A percentile compares a stretch with the other conserved stretches of the same genome.
Conservation (phyloP, 768 basidiomycete genomes). For the Russula emetica region DNA sequence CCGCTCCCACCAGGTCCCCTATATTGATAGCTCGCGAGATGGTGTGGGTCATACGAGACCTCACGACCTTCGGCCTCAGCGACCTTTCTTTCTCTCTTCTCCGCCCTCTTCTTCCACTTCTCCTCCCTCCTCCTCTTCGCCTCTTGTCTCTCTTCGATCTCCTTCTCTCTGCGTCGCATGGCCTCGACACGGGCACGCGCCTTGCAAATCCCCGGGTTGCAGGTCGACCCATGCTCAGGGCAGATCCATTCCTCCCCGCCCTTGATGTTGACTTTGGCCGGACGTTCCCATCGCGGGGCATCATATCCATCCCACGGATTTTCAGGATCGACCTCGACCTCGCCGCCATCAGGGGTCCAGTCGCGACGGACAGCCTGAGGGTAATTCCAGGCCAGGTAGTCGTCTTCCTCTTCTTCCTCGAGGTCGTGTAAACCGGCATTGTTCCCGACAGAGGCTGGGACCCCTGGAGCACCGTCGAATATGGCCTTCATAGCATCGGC, state of each 20-base stretch:
- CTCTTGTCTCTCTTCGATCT: not conserved
- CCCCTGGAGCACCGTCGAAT: not conserved
- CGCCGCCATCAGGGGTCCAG: too few species aligned
- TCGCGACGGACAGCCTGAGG: not conserved
- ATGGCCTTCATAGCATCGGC: not conserved
- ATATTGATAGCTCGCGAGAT: not conserved
- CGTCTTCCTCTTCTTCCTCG: not conserved
- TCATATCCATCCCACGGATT: conserved; percentile 10
- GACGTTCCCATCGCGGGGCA: conserved; percentile 1
- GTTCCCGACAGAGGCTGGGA: not conserved
- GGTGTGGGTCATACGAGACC: not conserved
- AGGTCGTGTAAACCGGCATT: not conserved
- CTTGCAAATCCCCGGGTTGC: conserved; percentile 18
- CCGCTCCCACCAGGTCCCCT: not conserved
- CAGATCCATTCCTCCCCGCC: conserved; percentile 11
- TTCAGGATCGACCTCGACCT: not conserved
- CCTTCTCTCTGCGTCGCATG: not conserved
- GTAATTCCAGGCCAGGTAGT: not conserved
- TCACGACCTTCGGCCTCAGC: not conserved
- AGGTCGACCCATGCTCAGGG: conserved; percentile 16
- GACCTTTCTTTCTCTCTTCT: not conserved
- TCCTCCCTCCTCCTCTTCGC: not conserved
- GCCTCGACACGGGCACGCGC: not conserved
- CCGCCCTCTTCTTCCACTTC: not conserved
- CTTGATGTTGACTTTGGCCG: not conserved